These are phyloP conservation scores for Pseudoperonospora humuli DNA, from an alignment of 352 stramenopile species.

Conservation along the genomic window DNA sequence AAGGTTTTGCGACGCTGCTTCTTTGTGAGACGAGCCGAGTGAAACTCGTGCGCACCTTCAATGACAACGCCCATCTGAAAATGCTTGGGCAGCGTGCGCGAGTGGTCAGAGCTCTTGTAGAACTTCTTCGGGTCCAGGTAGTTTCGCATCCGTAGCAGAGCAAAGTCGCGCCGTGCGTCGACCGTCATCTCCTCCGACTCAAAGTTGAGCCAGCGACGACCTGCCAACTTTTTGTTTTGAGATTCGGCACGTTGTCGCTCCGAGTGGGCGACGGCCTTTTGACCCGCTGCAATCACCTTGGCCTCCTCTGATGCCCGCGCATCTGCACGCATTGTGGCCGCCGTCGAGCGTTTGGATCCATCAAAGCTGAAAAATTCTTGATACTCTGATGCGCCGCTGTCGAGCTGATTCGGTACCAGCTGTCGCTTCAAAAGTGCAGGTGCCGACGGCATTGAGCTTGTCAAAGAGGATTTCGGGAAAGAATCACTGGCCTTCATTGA, in stretches of 20 bases:
- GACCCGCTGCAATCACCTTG: constrained; percentile 30
- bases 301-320: constrained; percentile 44
- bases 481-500: constrained; percentile 3
- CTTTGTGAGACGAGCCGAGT: constrained; percentile 86
- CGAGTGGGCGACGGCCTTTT: constrained; percentile 33
- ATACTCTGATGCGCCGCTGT: constrained; percentile 55
- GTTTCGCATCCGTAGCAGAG: constrained; percentile 91
- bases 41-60: constrained; percentile 87
- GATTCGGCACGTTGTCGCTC: constrained; percentile 45
- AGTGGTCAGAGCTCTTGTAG: constrained; percentile 91
- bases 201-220: constrained; percentile 91
- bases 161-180: constrained; percentile 83
- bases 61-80: constrained; percentile 91
- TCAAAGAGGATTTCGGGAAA: background rate
- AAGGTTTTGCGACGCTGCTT: constrained; percentile 89
- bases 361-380: constrained; percentile 30
- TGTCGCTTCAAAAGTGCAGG: constrained; percentile 9
- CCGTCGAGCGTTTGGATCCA: constrained; percentile 13
- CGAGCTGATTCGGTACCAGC: constrained; percentile 47
- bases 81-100: constrained; percentile 75
- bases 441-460: constrained; percentile 2
- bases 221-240: constrained; percentile 43
- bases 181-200: constrained; percentile 82
- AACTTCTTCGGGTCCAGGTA: constrained; percentile 96
- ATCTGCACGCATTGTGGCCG: constrained; percentile 26